A percentile compares a stretch with the other conserved stretches of the same genome.
These are phyloP conservation scores for Pyrenochaeta sp. DNA, from an alignment of 2,329 filamentous ascomycete species.

Conservation along the genomic window DNA sequence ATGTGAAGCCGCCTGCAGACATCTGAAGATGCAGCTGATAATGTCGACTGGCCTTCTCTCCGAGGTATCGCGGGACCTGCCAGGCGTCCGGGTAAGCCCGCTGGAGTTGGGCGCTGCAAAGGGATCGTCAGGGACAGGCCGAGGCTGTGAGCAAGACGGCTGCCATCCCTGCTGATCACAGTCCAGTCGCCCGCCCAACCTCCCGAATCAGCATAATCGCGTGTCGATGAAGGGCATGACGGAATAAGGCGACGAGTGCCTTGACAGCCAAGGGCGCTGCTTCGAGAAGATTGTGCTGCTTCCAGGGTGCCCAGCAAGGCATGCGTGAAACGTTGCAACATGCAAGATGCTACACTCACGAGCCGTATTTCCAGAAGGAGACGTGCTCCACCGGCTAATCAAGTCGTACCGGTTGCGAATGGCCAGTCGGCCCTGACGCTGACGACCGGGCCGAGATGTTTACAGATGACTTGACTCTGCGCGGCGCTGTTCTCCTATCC, in stretches of 20 bases:
- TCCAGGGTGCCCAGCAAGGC: slow-evolving; percentile 15
- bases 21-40: slow-evolving; percentile 2
- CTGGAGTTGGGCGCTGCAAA: slow-evolving; percentile 18
- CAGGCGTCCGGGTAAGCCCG: slow-evolving; percentile 4
- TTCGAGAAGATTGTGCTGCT: slow-evolving; percentile 21
- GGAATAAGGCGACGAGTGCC: slow-evolving; percentile 10
- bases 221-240: slow-evolving; percentile 20
- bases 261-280: slow-evolving; percentile 17
- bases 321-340: slow-evolving; percentile 37
- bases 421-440: slow-evolving; percentile 21
- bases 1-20: slow-evolving; percentile 9
- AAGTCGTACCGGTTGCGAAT: slow-evolving; percentile 27
- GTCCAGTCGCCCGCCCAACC: slow-evolving; percentile 16
- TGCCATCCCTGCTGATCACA: slow-evolving; percentile 31
- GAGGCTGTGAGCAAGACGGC: slow-evolving; percentile 16
- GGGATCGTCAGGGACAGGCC: slow-evolving; percentile 28
- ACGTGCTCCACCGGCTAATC: slow-evolving; percentile 34
- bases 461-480: too few relatives aligned
- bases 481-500: slow-evolving; percentile 14
- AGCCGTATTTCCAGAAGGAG: slow-evolving; percentile 33
- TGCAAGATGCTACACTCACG: slow-evolving; percentile 31
- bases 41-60: slow-evolving; percentile 6
- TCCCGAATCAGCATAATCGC: slow-evolving; percentile 11
- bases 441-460: slow-evolving; percentile 24
- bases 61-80: slow-evolving; percentile 4